Evolutionary conservation across 768 basidiomycete genomes (phyloP), one percentile per base, ranked within the genome.

Genomic region (Tricholoma hemisulphureum): DNA sequence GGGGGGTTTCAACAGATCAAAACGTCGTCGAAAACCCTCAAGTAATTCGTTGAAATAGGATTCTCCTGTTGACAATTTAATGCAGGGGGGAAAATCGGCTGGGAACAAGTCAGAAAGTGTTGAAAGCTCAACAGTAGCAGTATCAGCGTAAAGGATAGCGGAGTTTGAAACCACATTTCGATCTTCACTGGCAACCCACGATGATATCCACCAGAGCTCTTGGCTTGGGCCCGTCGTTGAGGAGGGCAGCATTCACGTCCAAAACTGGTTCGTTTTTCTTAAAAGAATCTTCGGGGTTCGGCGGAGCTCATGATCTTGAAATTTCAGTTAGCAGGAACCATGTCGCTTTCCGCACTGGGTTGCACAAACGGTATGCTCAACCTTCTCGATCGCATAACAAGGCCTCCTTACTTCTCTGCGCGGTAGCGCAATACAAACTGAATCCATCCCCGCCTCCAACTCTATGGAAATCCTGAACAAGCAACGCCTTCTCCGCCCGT

Each of bases 401-500:
- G 50, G 29, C 51, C 37, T 18, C 3, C 41, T 61, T 6, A 63
- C 41, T 24, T 3, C 20, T 24, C 16, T 13, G 55, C 23, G 21
- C 21, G 41, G 6, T 34, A 88, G 88, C 54, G 66, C 73, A 29
- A 70, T 91, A 16, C 84, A 91, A 66, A 87, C 85, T 0, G 72
- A 88, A 66, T 87, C 89, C 0, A 61, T 90, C 2, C 77, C 87
- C 1, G 79, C 88, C 1, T 77, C 86, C 0, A 80, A 84, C 0
- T 75, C 78, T 9, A 69, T 76, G 32, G 79, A 77, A 4, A 89
- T 94, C 61, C 79, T 98, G 65, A 96, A 98, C 80, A 73, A 82
- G 63, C 95, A 98, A 72, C 90, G 97, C 62, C 75, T 92, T 51
- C 78, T 79, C 50, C 89, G 97, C n/a, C 96, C 97, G 16, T 90